phyloP scores from a whole-genome alignment of 805 yeast genomes.

The Maudiozyma serrabonitensis region DNA sequence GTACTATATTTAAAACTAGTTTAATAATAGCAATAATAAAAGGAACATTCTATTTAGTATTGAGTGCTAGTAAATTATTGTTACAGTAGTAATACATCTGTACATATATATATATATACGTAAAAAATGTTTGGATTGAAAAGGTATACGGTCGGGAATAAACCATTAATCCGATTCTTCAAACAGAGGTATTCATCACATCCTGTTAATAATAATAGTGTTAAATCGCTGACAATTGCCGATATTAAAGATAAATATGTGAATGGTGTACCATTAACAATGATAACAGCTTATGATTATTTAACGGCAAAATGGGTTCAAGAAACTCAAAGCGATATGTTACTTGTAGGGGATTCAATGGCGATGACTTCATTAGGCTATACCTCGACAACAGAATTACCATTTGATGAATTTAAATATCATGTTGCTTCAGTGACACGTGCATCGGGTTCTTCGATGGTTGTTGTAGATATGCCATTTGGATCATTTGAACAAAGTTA shows the following conservation, averaged over 20 bases:
- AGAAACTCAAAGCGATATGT: constrained; percentile 53
- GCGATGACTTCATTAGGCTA: constrained; percentile 89
- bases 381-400: constrained; percentile 61
- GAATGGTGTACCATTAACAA: constrained; percentile 34
- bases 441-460: constrained; percentile 53
- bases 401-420: constrained; percentile 70
- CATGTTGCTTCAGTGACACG: constrained; percentile 69
- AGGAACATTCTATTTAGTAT: too few relatives aligned
- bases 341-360: constrained; percentile 83
- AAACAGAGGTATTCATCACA: too few relatives aligned
- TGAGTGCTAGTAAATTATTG: too few relatives aligned
- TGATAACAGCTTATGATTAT: constrained; percentile 82
- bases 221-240: constrained; percentile 20
- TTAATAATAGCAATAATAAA: too few relatives aligned
- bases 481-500: constrained; percentile 68
- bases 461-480: constrained; percentile 82
- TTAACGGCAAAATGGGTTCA: constrained; percentile 67
- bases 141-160: too few relatives aligned
- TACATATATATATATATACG: too few relatives aligned
- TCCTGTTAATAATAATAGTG: too few relatives aligned
- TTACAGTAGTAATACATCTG: too few relatives aligned
- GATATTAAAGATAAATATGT: constrained; percentile 31
- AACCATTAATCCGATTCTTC: too few relatives aligned
- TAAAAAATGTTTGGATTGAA: too few relatives aligned
- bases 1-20: too few relatives aligned